phyloP scores from a whole-genome alignment of 768 basidiomycete genomes.

The Auriscalpium vulgare region DNA sequence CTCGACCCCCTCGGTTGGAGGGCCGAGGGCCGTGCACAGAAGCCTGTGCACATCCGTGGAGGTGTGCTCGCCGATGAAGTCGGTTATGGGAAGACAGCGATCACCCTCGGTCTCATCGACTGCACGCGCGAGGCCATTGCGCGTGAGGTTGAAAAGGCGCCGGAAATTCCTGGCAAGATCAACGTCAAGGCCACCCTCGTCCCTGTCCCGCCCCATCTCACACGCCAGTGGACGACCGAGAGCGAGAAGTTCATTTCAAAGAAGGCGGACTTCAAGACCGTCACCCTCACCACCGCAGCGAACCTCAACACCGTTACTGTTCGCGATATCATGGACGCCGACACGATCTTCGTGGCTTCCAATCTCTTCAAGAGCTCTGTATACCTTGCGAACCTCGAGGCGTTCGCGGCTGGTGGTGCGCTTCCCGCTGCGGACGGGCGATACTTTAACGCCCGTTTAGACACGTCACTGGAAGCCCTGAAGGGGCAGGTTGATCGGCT shows the following conservation, averaged over 20 bases:
- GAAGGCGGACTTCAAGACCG: constrained; percentile 45
- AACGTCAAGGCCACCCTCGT: constrained; percentile 74
- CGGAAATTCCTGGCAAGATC: constrained; percentile 52
- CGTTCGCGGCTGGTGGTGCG: constrained; percentile 57
- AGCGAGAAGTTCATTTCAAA: constrained; percentile 67
- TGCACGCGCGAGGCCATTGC: constrained; percentile 49
- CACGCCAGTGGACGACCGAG: constrained; percentile 85
- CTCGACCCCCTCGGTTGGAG: constrained; percentile 86
- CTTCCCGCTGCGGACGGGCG: constrained; percentile 71
- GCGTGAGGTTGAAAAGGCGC: constrained; percentile 48
- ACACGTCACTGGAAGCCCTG: constrained; percentile 50
- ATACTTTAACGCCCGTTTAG: constrained; percentile 81
- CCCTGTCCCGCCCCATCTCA: constrained; percentile 86
- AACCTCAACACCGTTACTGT: constrained; percentile 70
- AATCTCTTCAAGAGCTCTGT: constrained; percentile 75
- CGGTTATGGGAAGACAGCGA: constrained; percentile 95
- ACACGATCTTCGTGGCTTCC: constrained; percentile 81
- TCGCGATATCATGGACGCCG: constrained; percentile 68
- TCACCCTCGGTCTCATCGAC: constrained; percentile 85
- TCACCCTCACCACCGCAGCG: constrained; percentile 58
- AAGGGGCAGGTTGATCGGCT: constrained; percentile 62
- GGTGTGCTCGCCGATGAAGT: constrained; percentile 95
- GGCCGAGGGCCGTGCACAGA: constrained; percentile 84
- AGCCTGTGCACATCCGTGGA: constrained; percentile 69
- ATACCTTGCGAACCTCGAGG: constrained; percentile 70